Percentiles rank a stretch among this genome's conserved stretches.
These are phyloP conservation scores for Boletus rubescentipes DNA, from an alignment of 768 basidiomycete species.

Conservation along the genomic window DNA sequence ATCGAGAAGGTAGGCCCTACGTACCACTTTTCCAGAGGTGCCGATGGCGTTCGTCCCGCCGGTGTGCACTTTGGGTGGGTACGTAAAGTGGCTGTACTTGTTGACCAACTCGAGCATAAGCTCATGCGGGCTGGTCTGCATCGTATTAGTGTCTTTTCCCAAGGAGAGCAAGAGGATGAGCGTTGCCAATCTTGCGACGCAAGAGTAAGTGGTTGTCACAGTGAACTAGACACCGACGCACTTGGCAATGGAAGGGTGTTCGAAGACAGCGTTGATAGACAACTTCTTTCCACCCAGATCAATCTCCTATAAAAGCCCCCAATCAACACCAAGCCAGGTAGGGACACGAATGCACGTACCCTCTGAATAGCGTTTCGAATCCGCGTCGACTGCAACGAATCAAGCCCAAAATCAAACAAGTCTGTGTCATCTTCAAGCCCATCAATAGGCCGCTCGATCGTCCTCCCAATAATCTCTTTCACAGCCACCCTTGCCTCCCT, in stretches of 20 bases:
- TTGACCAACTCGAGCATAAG: conserved; percentile 48
- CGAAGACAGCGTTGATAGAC: conserved; percentile 43
- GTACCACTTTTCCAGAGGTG: conserved; percentile 16
- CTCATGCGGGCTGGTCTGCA: conserved; percentile 31
- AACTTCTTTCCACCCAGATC: conserved; percentile 23
- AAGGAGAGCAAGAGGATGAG: conserved; percentile 37
- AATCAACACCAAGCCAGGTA: conserved; percentile 18
- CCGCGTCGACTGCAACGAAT: conserved; percentile 53
- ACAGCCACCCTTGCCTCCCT: conserved; percentile 12
- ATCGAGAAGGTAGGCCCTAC: background rate
- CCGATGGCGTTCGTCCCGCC: conserved; percentile 7
- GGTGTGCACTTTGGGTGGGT: background rate
- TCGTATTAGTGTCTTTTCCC: conserved; percentile 24
- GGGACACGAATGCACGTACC: conserved; percentile 30
- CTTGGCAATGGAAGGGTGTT: conserved; percentile 45
- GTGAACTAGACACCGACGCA: conserved; percentile 12
- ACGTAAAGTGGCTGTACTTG: conserved; percentile 32
- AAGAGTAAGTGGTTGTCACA: background rate
- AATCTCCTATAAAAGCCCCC: conserved; percentile 9
- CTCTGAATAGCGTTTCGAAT: conserved; percentile 49
- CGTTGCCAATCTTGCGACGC: conserved; percentile 36
- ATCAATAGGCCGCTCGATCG: conserved; percentile 16
- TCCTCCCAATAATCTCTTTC: conserved; percentile 20
- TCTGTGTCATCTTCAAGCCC: conserved; percentile 36
- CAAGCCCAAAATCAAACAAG: conserved; percentile 48